These are phyloP conservation scores for Calvatia gigantea DNA, from an alignment of 768 basidiomycete genomes.

Conservation along the genomic window DNA sequence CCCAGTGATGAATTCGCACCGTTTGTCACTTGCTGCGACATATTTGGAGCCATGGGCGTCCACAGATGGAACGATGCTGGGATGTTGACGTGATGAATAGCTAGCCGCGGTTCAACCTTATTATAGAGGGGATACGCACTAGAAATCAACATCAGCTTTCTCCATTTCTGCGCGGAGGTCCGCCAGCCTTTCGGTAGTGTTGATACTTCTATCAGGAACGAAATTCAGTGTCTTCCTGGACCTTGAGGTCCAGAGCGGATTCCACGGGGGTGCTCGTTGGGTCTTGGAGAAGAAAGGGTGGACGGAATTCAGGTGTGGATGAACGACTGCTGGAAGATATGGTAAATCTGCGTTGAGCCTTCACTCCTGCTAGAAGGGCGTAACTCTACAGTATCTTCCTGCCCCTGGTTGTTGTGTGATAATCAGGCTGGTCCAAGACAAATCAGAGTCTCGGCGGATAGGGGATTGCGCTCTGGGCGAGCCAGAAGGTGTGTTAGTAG, in stretches of 20 bases:
- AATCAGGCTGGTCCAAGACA: constrained; percentile 29
- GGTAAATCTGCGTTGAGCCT: constrained; percentile 26
- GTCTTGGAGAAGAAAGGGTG: constrained; percentile 45
- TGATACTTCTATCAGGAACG: constrained; percentile 38
- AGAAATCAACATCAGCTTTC: constrained; percentile 69
- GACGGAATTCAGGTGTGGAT: constrained; percentile 33
- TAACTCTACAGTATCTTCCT: constrained; percentile 26
- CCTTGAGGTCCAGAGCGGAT: constrained; percentile 66
- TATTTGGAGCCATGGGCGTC: constrained; percentile 87
- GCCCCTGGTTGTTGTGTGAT: constrained; percentile 29
- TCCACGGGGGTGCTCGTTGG: constrained; percentile 75
- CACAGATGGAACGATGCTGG: constrained; percentile 73
- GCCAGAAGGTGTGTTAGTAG: constrained; percentile 18
- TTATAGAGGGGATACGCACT: constrained; percentile 44
- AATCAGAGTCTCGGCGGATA: constrained; percentile 23
- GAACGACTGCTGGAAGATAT: constrained; percentile 26
- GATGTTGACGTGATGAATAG: constrained; percentile 10
- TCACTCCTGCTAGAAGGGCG: constrained; percentile 28
- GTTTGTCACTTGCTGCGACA: constrained; percentile 70
- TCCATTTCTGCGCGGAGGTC: constrained; percentile 63
- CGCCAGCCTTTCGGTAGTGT: constrained; percentile 52
- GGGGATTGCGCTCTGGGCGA: neutral
- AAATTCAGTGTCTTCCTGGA: constrained; percentile 52
- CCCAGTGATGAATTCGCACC: constrained; percentile 77
- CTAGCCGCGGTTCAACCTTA: too few species aligned